These are phyloP conservation scores for Diversispora eburnea DNA, from an alignment of 192 early-diverging fungal genomes.

Conservation along the genomic window DNA sequence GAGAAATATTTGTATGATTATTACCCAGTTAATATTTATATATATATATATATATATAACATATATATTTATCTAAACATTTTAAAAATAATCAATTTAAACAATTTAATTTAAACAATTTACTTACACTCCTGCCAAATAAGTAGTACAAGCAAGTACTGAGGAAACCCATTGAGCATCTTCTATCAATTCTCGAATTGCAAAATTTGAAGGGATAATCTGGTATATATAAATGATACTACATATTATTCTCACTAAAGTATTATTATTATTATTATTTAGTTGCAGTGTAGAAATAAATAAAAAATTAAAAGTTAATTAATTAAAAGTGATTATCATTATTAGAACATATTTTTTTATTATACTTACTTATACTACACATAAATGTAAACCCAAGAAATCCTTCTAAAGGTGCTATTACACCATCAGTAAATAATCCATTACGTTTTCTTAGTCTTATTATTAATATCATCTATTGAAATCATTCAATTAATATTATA, in stretches of 20 bases:
- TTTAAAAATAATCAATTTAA: too few relatives aligned
- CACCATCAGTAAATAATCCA: neutral
- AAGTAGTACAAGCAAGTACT: too few relatives aligned
- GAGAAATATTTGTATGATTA: neutral
- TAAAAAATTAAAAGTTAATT: neutral
- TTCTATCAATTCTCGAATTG: too few relatives aligned
- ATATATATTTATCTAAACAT: neutral
- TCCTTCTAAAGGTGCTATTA: conserved; percentile 15
- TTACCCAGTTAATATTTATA: neutral
- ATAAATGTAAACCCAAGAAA: neutral
- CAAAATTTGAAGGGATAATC: too few relatives aligned
- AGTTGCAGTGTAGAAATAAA: too few relatives aligned
- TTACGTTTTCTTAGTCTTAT: neutral
- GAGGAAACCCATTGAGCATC: too few relatives aligned
- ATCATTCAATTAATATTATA: neutral
- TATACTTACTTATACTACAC: neutral
- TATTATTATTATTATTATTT: too few relatives aligned
- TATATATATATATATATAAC: too few relatives aligned
- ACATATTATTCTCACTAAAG: too few relatives aligned
- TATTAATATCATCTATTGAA: neutral
- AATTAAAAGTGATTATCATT: neutral
- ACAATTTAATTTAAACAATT: too few relatives aligned
- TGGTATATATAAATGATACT: too few relatives aligned
- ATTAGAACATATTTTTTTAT: neutral
- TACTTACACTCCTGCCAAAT: too few relatives aligned